Evolutionary conservation across 345 rosid species (phyloP), one percentile per base, ranked within the genome.

Genomic region (Rhodamnia argentea): DNA sequence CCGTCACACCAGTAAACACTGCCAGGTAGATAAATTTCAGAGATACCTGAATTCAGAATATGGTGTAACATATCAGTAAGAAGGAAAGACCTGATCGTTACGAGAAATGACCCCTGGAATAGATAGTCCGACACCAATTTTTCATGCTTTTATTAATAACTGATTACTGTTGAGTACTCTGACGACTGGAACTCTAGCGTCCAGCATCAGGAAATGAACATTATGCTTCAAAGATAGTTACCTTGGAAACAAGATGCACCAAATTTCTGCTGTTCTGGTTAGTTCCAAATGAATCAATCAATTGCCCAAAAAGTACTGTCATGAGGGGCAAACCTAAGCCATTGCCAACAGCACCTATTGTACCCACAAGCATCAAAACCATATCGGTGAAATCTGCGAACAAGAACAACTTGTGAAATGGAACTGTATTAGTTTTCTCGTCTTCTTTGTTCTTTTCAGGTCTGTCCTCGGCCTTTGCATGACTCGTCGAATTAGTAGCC

Each of bases 11-110:
- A 26, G 94, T 29, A 78, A 95, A 98, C 51, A 96, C 37, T 60
- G 92, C 98, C 92, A 96, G 90, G 91, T 94, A 96, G 47, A 95
- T 92, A 90, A 94, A 94, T 87, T 92, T 95, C 82, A 96, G 82
- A 85, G 95, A 76, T n/a, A 95, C 94, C 99, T 96, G 83, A 57
- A 84, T 88, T 44, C 75, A 84, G 4, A 75, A 13, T 14, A 85
- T 50, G 47, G 13, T 40, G 82, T 27, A 60, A 47, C 56, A 14
- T 26, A 14, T 42, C 23, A 24, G 27, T 84, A 56, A 24, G 22
- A 22, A 22, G 13, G 29, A 3, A 70, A 18, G 7, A 37, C 26
- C 13, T 23, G 22, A 15, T 40, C 53, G 4, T 60, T 42, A 3
- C 9, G 5, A 23, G 37, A 10, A 26, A 53, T 7, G 3, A 18